A percentile compares a stretch with the other conserved stretches of the same genome.
These are phyloP conservation scores for Orbilia blumenaviensis DNA, from an alignment of 2,329 filamentous ascomycete species.

Conservation along the genomic window DNA sequence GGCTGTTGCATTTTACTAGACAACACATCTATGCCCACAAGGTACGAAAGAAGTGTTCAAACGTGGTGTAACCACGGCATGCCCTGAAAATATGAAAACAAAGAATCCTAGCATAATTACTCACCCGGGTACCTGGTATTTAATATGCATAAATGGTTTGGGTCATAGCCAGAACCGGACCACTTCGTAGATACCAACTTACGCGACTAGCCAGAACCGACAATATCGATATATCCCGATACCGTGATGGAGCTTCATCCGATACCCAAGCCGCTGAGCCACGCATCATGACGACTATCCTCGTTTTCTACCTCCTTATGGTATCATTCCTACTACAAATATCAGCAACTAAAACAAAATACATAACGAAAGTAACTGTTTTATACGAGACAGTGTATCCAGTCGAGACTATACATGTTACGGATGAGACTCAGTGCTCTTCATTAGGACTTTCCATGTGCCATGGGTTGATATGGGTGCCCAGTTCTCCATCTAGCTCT, in stretches of 20 bases:
- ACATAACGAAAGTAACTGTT: slow-evolving; percentile 4
- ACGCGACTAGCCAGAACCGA: no score
- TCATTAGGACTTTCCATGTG: slow-evolving; percentile 7
- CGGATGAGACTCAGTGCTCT: not conserved
- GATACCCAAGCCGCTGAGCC: not conserved
- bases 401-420: slow-evolving; percentile 14
- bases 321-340: not conserved
- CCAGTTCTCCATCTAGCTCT: not conserved
- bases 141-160: no score
- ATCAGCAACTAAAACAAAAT: not conserved
- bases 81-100: no score
- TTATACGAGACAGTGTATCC: slow-evolving; percentile 30
- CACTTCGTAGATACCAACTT: no score
- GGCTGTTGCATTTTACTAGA: not conserved
- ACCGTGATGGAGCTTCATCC: not conserved
- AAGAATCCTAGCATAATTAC: no score
- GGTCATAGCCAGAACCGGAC: no score
- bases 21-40: not conserved
- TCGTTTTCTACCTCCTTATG: not conserved
- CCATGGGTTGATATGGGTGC: not conserved
- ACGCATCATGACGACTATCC: not conserved
- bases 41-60: no score
- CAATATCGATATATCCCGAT: not conserved
- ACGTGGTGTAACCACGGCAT: not conserved
- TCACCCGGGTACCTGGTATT: no score